Conservation (phyloP, 257 asterid species). For the Thymus mandschuricus region DNA sequence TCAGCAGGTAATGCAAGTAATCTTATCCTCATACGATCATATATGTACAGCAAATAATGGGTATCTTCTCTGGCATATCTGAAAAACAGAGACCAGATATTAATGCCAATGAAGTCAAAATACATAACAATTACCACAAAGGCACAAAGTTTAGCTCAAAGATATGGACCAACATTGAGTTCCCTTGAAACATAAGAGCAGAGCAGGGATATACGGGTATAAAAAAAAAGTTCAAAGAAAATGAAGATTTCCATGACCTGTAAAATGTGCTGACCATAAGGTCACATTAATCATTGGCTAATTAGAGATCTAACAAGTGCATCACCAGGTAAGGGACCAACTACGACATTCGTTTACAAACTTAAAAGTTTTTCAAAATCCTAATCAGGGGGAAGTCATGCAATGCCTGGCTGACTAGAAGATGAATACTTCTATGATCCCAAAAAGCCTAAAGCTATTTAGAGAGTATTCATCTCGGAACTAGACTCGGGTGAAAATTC, state of each 20-base stretch:
- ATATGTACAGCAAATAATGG: constrained; percentile 86
- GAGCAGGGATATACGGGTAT: neutral
- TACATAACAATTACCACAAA: neutral
- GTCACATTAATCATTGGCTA: neutral
- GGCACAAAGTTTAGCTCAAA: neutral
- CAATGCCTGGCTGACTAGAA: neutral
- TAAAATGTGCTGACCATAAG: neutral
- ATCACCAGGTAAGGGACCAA: neutral
- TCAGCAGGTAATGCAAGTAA: constrained; percentile 56
- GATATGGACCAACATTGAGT: neutral
- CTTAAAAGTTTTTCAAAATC: neutral
- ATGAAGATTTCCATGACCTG: neutral
- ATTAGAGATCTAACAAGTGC: neutral
- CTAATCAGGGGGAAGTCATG: neutral
- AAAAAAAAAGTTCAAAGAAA: neutral
- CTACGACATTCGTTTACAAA: neutral
- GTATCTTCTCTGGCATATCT: constrained; percentile 99
- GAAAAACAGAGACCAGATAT: constrained; percentile 32
- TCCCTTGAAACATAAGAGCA: neutral
- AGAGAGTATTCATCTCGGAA: constrained; percentile 1
- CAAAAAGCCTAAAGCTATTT: neutral
- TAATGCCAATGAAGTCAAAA: constrained; percentile 13
- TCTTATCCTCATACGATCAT: constrained; percentile 74
- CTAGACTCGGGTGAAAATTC: constrained; percentile 1
- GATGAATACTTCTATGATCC: neutral